Evolutionary conservation across 345 rosid genomes (phyloP).

Genomic region (Aquilaria malaccensis): DNA sequence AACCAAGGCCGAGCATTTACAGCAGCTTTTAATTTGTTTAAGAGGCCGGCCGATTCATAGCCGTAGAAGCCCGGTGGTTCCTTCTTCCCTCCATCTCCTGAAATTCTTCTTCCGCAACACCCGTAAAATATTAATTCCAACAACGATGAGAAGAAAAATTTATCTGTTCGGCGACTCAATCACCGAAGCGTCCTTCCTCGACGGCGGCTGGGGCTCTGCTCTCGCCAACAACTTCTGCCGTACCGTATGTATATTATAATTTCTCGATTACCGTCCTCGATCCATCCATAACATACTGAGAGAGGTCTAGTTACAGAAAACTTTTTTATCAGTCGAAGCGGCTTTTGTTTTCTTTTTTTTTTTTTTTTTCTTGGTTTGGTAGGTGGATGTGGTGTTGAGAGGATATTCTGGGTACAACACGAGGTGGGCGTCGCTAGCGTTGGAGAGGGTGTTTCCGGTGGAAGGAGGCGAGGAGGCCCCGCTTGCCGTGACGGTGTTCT

Average conservation of each 20-base stretch:
- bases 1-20: too few relatives aligned
- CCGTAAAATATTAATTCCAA: too few relatives aligned
- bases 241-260: constrained; percentile 28
- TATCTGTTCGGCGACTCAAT: constrained; percentile 89
- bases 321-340: background rate
- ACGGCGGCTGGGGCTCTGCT: constrained; percentile 83
- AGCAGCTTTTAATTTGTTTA: too few relatives aligned
- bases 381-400: constrained; percentile 37
- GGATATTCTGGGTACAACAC: constrained; percentile 28
- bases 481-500: constrained; percentile 69
- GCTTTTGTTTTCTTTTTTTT: background rate
- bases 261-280: background rate
- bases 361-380: background rate
- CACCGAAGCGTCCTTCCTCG: constrained; percentile 64
- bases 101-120: too few relatives aligned
- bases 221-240: constrained; percentile 75
- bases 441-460: constrained; percentile 43
- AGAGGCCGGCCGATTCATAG: too few relatives aligned
- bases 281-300: background rate
- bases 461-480: constrained; percentile 14
- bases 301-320: background rate
- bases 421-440: constrained; percentile 72
- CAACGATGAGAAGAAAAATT: constrained; percentile 59
- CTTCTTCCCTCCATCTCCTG: too few relatives aligned
- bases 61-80: too few relatives aligned